Conservation (phyloP, 768 basidiomycete species). For the Amanita subjunquillea region DNA sequence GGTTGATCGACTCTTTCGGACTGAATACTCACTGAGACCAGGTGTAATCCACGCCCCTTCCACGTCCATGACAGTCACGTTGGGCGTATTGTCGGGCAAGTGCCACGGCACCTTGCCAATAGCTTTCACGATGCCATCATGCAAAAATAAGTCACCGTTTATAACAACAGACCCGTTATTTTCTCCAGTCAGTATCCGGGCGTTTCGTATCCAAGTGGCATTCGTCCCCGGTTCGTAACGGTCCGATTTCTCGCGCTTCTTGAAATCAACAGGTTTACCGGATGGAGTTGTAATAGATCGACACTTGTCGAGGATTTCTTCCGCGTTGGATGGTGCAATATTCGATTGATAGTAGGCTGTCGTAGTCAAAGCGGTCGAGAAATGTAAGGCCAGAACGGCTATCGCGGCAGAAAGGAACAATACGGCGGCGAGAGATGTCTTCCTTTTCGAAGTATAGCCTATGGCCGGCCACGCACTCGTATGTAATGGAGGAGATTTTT, state of each 20-base stretch:
- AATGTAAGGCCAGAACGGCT: conserved; percentile 3
- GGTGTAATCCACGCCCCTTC: conserved; percentile 62
- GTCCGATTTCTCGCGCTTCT: conserved; percentile 42
- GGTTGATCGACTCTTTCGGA: conserved; percentile 13
- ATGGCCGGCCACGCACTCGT: background rate
- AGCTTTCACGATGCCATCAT: conserved; percentile 51
- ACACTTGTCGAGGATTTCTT: conserved; percentile 35
- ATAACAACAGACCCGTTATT: conserved; percentile 42
- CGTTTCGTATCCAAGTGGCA: conserved; percentile 62
- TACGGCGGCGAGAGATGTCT: conserved; percentile 5
- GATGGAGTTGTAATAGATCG: conserved; percentile 42
- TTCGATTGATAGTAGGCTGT: conserved; percentile 5
- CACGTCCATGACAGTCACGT: conserved; percentile 48
- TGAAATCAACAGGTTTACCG: conserved; percentile 22
- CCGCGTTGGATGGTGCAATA: conserved; percentile 13
- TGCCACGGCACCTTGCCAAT: conserved; percentile 41
- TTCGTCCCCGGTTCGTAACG: conserved; percentile 57
- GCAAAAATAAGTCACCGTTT: conserved; percentile 58
- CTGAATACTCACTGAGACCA: conserved; percentile 37
- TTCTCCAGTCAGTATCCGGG: conserved; percentile 54
- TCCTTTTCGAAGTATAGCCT: background rate
- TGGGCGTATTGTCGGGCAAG: conserved; percentile 23
- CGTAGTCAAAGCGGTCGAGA: conserved; percentile 4
- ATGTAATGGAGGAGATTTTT: conserved; percentile 5
- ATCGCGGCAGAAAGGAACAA: conserved; percentile 9